Base-by-base conservation (phyloP, 163 green algal genomes). In the Chlorella variabilis region DNA sequence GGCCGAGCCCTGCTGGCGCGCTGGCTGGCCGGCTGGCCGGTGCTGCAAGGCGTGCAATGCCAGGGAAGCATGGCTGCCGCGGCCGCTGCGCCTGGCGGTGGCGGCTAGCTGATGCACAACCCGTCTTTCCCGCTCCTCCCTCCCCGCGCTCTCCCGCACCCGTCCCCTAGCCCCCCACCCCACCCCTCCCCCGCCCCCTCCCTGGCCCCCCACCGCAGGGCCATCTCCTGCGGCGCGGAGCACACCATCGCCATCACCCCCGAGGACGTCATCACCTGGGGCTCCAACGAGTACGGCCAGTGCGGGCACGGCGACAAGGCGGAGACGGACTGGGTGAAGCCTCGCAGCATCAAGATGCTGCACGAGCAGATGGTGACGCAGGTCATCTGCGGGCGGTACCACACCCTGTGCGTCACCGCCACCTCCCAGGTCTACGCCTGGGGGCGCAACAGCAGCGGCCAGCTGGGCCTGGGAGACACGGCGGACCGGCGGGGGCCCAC, bases 331-430 rank as follows among this genome's bases (percentile, higher is more conserved):
- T 93, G 83, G 79, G 89, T 93, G 33, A 92, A 92, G 77, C 90
- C 90, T 0, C 85, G 90, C 58, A 84, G 41, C 74, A 87, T 92
- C 76, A 90, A 90, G 68, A 62, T 86, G 49, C 80, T 94, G 73
- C 86, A 94, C 82, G 88, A 90, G 65, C 82, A 91, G 67, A 90
- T 91, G 83, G 91, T 97, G 25, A 89, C 87, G 27, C 88, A 92
- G 84, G 91, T 97, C n/a, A 88, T 92, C 33, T 96, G 92, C 80
- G 93, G 93, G 11, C 75, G 75, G 15, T 88, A 83, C 68, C 93
- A 97, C 89, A 95, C 91, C n/a, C 81, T 97, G n/a, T 94, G 89
- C 71, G 91, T 97, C 23, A 97, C 93, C n/a, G 90, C 90, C 18
- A 93, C 93, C 70, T 93, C 87, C 38, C 86, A 93, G 83, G 94